A percentile compares a stretch with the other conserved stretches of the same genome.
Evolutionary conservation across 305 asterid genomes (phyloP).

Genomic region (Fraxinus nigra): DNA sequence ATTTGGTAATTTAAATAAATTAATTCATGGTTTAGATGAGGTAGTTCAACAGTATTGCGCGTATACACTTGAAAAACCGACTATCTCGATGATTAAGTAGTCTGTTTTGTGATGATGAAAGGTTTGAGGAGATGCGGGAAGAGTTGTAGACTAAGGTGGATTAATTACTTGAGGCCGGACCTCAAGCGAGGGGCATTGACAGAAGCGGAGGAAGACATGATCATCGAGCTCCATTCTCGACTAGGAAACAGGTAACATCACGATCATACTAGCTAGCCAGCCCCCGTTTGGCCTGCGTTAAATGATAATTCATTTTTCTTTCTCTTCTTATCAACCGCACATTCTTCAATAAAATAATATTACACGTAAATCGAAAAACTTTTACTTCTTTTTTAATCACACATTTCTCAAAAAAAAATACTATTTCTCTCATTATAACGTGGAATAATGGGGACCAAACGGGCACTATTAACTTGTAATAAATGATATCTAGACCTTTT

Average conservation of each 20-base stretch:
- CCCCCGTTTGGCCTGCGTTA: too few species aligned
- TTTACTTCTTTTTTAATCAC: too few species aligned
- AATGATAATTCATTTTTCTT: too few species aligned
- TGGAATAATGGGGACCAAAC: too few species aligned
- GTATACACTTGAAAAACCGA: not conserved
- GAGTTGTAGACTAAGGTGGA: conserved; percentile 84
- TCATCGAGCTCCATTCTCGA: conserved; percentile 71
- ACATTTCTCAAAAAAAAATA: too few species aligned
- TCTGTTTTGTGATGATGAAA: conserved; percentile 7
- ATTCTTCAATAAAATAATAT: too few species aligned
- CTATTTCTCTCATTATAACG: too few species aligned
- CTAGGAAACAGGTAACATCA: conserved; percentile 71
- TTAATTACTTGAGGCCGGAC: conserved; percentile 77
- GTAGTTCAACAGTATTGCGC: too few species aligned
- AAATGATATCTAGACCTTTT: not conserved
- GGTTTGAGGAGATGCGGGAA: conserved; percentile 88
- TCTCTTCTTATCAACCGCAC: too few species aligned
- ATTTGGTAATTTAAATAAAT: too few species aligned
- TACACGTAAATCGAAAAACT: too few species aligned
- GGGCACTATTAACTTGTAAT: not conserved
- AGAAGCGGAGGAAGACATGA: conserved; percentile 78
- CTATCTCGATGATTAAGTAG: not conserved
- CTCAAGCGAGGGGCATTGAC: conserved; percentile 79
- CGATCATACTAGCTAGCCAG: not conserved
- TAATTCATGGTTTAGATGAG: not conserved